A percentile compares a stretch with the other conserved stretches of the same genome.
Evolutionary conservation across 495 filamentous ascomycete genomes (phyloP).

Genomic region (Pseudotulostoma volvatum): DNA sequence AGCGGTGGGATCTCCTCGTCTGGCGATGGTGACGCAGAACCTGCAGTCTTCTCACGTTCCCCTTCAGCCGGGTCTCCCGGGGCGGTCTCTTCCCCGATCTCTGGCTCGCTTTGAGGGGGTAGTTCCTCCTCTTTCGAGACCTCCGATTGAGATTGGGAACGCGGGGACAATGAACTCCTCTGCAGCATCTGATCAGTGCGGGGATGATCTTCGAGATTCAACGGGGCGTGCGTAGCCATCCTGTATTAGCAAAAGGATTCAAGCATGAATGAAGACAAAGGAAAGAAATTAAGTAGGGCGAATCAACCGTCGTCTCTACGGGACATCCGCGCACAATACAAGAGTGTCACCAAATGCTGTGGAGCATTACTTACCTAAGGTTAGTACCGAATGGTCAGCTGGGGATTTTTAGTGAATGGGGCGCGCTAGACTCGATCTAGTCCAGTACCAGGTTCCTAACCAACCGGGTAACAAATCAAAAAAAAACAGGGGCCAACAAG

Average conservation of each 20-base stretch:
- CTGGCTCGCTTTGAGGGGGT: slow-evolving; percentile 6
- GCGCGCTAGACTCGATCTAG: too few relatives aligned
- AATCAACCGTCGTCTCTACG: background rate
- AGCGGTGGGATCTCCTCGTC: slow-evolving; percentile 32
- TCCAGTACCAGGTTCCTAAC: too few relatives aligned
- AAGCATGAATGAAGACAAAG: slow-evolving; percentile 5
- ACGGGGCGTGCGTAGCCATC: background rate
- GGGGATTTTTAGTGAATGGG: too few relatives aligned
- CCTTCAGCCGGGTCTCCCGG: slow-evolving; percentile 8
- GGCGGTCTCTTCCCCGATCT: slow-evolving; percentile 10
- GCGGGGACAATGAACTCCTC: background rate
- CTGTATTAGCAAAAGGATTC: slow-evolving; percentile 1
- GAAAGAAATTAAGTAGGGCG: background rate
- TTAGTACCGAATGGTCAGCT: background rate
- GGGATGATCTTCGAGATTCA: background rate
- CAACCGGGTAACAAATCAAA: too few relatives aligned
- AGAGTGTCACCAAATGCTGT: background rate
- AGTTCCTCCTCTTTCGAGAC: slow-evolving; percentile 5
- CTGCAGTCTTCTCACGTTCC: slow-evolving; percentile 8
- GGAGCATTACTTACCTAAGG: background rate
- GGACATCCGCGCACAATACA: background rate
- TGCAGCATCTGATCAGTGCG: slow-evolving; percentile 1
- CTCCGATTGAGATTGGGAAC: background rate
- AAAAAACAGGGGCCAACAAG: too few relatives aligned
- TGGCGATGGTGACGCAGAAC: slow-evolving; percentile 29